Evolutionary conservation across 164 flowering plant genomes (phyloP).

Genomic region (Aristolochia contorta): DNA sequence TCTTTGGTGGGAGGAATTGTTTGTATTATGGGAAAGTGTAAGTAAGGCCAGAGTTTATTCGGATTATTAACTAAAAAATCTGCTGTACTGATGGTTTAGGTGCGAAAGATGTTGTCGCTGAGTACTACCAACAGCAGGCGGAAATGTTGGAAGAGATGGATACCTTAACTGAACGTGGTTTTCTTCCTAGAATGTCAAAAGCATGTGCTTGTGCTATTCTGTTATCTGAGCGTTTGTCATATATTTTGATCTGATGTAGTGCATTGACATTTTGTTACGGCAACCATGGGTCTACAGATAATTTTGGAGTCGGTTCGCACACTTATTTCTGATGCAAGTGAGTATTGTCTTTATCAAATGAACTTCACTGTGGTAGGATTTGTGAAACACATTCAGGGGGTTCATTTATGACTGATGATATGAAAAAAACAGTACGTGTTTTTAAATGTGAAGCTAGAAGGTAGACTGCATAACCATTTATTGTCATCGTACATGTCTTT

Average conservation of each 20-base stretch:
- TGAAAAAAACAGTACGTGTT: slow-evolving; percentile 14
- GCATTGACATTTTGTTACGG: slow-evolving; percentile 42
- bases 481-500: background rate
- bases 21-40: background rate
- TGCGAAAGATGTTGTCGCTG: slow-evolving; percentile 71
- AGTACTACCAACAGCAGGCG: slow-evolving; percentile 88
- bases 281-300: slow-evolving; percentile 60
- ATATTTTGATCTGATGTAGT: background rate
- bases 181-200: slow-evolving; percentile 77
- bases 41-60: background rate
- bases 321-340: slow-evolving; percentile 2
- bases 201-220: slow-evolving; percentile 18
- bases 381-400: background rate
- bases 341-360: background rate
- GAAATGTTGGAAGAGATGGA: slow-evolving; percentile 95
- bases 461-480: background rate
- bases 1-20: background rate
- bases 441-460: background rate
- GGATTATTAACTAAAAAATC: background rate
- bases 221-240: too few relatives aligned
- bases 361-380: background rate
- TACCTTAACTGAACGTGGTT: slow-evolving; percentile 73
- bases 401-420: background rate
- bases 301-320: slow-evolving; percentile 39
- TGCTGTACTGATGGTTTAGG: slow-evolving; percentile 18